Percentiles rank a stretch among this genome's conserved stretches.
phyloP scores from a whole-genome alignment of 2,329 filamentous ascomycete species.

The Fusarium veterinarium region DNA sequence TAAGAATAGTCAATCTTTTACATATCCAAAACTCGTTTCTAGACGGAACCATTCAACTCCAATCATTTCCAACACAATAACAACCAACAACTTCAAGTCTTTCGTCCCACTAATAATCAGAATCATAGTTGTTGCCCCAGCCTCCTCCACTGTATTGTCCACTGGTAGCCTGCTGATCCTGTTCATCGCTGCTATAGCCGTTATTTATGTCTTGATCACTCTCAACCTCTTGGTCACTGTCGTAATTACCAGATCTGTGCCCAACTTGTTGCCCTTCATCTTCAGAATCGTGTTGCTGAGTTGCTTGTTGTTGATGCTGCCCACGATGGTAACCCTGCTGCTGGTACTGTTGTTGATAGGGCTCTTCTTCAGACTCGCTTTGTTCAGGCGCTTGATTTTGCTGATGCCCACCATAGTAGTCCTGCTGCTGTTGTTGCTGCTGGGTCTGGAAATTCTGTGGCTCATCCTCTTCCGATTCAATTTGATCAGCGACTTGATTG shows the following conservation, averaged over 20 bases:
- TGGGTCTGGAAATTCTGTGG: background rate
- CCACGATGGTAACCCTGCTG: background rate
- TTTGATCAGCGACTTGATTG: background rate
- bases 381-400: background rate
- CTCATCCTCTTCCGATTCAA: background rate
- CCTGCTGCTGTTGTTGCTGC: background rate
- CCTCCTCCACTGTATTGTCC: background rate
- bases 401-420: background rate
- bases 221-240: background rate
- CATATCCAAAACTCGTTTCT: background rate
- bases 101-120: background rate
- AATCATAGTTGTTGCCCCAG: background rate
- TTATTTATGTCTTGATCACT: background rate
- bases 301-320: background rate
- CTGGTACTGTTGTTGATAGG: background rate
- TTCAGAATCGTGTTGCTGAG: background rate
- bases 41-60: background rate
- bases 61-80: background rate
- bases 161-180: background rate
- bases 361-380: background rate
- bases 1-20: background rate
- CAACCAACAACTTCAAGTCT: background rate
- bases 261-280: background rate
- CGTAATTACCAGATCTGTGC: background rate
- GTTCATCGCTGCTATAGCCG: background rate